phyloP scores from a whole-genome alignment of 2,329 filamentous ascomycete species.

The Xylaria arbuscula region DNA sequence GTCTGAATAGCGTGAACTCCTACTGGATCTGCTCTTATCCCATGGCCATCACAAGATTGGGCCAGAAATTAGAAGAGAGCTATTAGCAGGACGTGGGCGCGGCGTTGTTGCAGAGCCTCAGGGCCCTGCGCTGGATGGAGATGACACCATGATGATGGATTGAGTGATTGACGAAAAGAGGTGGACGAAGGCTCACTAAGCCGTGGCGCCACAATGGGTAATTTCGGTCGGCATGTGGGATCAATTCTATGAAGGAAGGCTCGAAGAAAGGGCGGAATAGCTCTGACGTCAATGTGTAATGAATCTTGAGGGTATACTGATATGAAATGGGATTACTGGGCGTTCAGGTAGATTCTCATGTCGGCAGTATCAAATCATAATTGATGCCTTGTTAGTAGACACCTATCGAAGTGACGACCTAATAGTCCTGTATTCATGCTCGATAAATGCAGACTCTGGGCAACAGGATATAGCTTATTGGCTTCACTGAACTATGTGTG shows the following conservation, averaged over 20 bases:
- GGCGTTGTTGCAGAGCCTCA: conserved; percentile 75
- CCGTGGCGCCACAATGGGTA: background rate
- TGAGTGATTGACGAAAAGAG: conserved; percentile 50
- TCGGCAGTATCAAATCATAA: background rate
- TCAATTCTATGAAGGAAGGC: background rate
- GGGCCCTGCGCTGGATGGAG: conserved; percentile 71
- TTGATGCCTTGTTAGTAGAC: background rate
- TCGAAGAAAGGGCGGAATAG: background rate
- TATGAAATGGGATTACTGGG: conserved; percentile 19
- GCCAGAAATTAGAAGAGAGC: conserved; percentile 87
- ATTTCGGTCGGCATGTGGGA: background rate
- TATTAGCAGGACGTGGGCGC: conserved; percentile 87
- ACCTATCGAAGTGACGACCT: background rate
- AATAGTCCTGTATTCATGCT: background rate
- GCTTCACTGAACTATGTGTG: background rate
- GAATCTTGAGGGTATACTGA: conserved; percentile 22
- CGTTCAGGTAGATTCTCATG: conserved; percentile 16
- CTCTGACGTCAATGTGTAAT: conserved; percentile 35
- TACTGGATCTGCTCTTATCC: conserved; percentile 86
- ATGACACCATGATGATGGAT: conserved; percentile 91
- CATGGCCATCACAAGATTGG: conserved; percentile 90
- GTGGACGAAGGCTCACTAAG: background rate
- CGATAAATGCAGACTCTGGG: background rate
- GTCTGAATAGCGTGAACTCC: conserved; percentile 72
- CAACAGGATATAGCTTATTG: background rate